Percentiles rank a stretch among this genome's conserved stretches.
Conservation (phyloP, 202 grass and related monocot genomes). For the Tripidium arundinaceum region DNA sequence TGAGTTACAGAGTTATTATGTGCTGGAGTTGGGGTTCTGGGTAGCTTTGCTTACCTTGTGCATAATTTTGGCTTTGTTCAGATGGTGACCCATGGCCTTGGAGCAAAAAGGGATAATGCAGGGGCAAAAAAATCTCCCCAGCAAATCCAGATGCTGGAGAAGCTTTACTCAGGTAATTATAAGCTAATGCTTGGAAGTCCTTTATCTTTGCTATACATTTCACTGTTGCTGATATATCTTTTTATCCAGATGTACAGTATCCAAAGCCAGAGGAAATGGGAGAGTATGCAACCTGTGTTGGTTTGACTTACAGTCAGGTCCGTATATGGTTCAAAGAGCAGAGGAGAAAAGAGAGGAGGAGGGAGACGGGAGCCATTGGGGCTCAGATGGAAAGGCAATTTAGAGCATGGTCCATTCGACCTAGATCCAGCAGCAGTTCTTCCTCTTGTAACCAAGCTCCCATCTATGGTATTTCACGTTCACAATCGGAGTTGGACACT, state of each 20-base stretch:
- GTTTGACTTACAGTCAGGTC: slow-evolving; percentile 76
- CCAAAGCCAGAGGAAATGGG: slow-evolving; percentile 59
- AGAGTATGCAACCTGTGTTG: slow-evolving; percentile 59
- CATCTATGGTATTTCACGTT: neutral
- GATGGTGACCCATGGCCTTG: slow-evolving; percentile 32
- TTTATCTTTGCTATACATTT: neutral
- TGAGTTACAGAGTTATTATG: neutral
- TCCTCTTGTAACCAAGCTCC: slow-evolving; percentile 23
- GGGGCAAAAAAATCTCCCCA: slow-evolving; percentile 63
- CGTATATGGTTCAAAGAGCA: slow-evolving; percentile 92
- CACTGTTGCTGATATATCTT: slow-evolving; percentile 3
- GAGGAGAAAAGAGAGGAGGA: slow-evolving; percentile 93
- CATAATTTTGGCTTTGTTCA: slow-evolving; percentile 25
- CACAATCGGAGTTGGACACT: slow-evolving; percentile 6
- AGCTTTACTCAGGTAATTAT: slow-evolving; percentile 64
- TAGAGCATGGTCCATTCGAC: slow-evolving; percentile 34
- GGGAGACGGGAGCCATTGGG: slow-evolving; percentile 34
- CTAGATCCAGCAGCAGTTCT: slow-evolving; percentile 36
- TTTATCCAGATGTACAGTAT: slow-evolving; percentile 64
- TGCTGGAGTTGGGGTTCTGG: neutral
- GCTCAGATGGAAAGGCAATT: slow-evolving; percentile 29
- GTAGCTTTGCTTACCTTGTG: slow-evolving; percentile 6
- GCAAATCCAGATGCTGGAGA: slow-evolving; percentile 77
- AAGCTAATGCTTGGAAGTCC: neutral
- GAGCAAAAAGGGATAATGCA: slow-evolving; percentile 36